Evolutionary conservation across 768 basidiomycete genomes (phyloP).

Genomic region (Dentipellis sp.): DNA sequence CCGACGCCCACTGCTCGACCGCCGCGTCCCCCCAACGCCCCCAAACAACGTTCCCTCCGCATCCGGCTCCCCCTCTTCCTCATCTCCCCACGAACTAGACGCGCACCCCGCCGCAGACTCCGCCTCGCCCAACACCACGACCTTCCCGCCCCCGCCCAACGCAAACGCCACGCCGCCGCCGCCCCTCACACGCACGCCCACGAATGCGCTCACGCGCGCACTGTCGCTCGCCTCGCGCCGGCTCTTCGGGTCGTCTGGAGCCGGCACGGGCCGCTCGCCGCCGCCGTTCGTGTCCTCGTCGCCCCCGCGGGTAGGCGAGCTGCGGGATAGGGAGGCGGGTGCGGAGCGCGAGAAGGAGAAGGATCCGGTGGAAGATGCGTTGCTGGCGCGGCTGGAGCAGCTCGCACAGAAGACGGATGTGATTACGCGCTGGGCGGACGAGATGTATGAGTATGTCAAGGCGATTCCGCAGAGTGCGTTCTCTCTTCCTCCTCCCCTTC

Average conservation of each 20-base stretch:
- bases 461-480: slow-evolving; percentile 73
- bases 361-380: slow-evolving; percentile 72
- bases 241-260: slow-evolving; percentile 51
- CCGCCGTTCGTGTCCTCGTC: slow-evolving; percentile 33
- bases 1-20: slow-evolving; percentile 50
- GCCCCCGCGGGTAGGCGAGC: slow-evolving; percentile 43
- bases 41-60: slow-evolving; percentile 33
- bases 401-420: slow-evolving; percentile 95
- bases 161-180: slow-evolving; percentile 49
- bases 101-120: slow-evolving; percentile 13
- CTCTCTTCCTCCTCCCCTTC: neutral
- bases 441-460: slow-evolving; percentile 86
- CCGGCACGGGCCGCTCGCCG: slow-evolving; percentile 23
- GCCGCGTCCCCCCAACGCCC: slow-evolving; percentile 36
- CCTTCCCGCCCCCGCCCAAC: slow-evolving; percentile 60
- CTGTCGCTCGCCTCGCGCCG: slow-evolving; percentile 77
- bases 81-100: no score
- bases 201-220: slow-evolving; percentile 68
- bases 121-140: slow-evolving; percentile 30
- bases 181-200: slow-evolving; percentile 48
- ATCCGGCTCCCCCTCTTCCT: slow-evolving; percentile 20
- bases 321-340: slow-evolving; percentile 22
- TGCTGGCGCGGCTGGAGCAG: slow-evolving; percentile 78
- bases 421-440: slow-evolving; percentile 88
- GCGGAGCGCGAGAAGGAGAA: slow-evolving; percentile 13